These are phyloP conservation scores for Albizia julibrissin DNA, from an alignment of 306 rosid species.

Conservation along the genomic window DNA sequence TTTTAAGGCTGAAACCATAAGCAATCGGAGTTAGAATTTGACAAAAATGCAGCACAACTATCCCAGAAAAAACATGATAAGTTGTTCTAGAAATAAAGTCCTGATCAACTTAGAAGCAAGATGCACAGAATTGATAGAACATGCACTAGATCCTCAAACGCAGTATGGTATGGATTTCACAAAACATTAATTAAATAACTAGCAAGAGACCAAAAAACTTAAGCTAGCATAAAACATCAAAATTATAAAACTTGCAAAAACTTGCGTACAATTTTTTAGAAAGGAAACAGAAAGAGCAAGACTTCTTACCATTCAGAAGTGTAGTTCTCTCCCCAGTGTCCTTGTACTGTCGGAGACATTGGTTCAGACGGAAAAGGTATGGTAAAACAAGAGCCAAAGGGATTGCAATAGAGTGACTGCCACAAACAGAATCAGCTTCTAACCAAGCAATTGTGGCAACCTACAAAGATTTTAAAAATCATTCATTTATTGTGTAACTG, in stretches of 20 bases:
- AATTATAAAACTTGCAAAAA: conserved; percentile 22
- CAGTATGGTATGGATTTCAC: background rate
- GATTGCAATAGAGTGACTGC: conserved; percentile 81
- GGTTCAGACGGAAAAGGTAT: conserved; percentile 91
- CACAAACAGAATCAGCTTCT: conserved; percentile 99
- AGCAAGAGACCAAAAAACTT: background rate
- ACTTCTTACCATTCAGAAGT: conserved; percentile 82
- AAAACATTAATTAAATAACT: background rate
- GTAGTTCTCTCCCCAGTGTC: conserved; percentile 81
- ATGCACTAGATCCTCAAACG: background rate
- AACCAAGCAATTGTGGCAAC: conserved; percentile 99
- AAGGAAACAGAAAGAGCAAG: background rate
- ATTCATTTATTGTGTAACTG: conserved; percentile 31
- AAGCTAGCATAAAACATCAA: background rate
- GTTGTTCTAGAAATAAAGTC: conserved; percentile 3
- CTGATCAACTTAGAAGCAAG: conserved; percentile 19
- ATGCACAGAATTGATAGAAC: background rate
- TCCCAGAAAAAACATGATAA: conserved; percentile 10
- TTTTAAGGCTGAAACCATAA: conserved; percentile 83
- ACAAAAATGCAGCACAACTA: conserved; percentile 11
- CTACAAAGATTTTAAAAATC: conserved; percentile 47
- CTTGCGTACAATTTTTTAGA: conserved; percentile 4
- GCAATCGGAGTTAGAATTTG: conserved; percentile 39
- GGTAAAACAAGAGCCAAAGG: conserved; percentile 95
- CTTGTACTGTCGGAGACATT: conserved; percentile 95